Base-by-base conservation (phyloP, 2,329 filamentous ascomycete species). In the Boeremia lycopersici region DNA sequence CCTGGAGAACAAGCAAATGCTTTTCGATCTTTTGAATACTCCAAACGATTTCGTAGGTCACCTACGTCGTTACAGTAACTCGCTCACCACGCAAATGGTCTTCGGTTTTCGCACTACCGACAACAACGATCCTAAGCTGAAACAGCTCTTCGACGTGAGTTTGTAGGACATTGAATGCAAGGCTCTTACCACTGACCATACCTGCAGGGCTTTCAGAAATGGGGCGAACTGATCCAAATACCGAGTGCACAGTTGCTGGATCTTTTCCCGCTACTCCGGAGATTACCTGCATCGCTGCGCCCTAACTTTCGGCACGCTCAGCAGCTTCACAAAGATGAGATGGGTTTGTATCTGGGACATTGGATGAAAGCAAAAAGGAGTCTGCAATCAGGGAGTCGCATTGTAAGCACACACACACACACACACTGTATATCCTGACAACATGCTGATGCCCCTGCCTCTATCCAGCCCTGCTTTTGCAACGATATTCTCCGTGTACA, bases 1-100 rank as follows among this genome's bases (percentile, higher is more conserved):
- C 41, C 73, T 85, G 4, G 83, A 86, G 64, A 82, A 80, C 66
- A 82, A 81, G 60, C 76, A 80, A 45, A 81, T 86, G 82, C 70
- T 84, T 19, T 56, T 71, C 40, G 79, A 80, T 9, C 67, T 86
- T n/a, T 61, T 84, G 4, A 74, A 78, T 0, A 54, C 68, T 6
- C 81, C 81, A 0, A 59, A 76, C 1, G 53, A 73, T 2, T 81
- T 80, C 40, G 48, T 76, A 5, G 63, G 79, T 9, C 78, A 82
- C 42, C 73, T 83, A 19, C 72, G 78, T 10, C 74, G 81, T 25
- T 84, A 81, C 56, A 76, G 78, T 2, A 79, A 77, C 44, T 78
- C 80, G 0, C 60, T 83, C 6, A 79, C 78, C 0, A 82, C 80
- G 0, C 76, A 76, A 2, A 82, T 83, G 74, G 70, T 80, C 0